Percentiles rank a stretch among this genome's conserved stretches.
These are phyloP conservation scores for Plectosphaerella plurivora DNA, from an alignment of 2,329 filamentous ascomycete genomes.

Conservation along the genomic window DNA sequence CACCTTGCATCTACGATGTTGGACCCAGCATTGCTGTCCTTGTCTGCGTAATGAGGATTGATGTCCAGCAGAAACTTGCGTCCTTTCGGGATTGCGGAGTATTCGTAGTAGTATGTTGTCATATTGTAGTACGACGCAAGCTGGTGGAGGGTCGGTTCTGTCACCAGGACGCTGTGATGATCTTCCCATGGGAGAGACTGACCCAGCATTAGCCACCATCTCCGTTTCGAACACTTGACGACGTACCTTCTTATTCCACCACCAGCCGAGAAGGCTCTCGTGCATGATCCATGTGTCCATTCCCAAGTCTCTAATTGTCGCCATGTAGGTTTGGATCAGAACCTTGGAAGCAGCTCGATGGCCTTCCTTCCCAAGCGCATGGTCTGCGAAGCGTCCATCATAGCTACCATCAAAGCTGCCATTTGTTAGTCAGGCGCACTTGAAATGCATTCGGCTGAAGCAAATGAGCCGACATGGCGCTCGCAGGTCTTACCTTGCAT, in stretches of 20 bases:
- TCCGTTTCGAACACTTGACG: background rate
- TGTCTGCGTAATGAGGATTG: constrained; percentile 35
- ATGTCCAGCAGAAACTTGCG: constrained; percentile 45
- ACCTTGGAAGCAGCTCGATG: constrained; percentile 58
- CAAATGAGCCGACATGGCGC: no score
- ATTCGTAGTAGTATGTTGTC: constrained; percentile 39
- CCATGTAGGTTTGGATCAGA: constrained; percentile 68
- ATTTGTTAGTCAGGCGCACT: background rate
- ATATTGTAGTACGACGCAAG: constrained; percentile 65
- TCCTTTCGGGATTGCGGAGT: constrained; percentile 29
- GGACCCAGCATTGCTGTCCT: constrained; percentile 28
- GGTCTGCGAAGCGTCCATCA: constrained; percentile 32
- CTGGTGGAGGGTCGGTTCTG: constrained; percentile 58
- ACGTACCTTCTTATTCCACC: constrained; percentile 63
- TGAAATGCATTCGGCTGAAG: no score
- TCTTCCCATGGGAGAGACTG: constrained; percentile 73
- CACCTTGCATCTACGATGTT: constrained; percentile 45
- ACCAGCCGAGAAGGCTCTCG: constrained; percentile 81
- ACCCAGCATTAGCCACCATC: background rate
- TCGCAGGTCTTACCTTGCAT: background rate
- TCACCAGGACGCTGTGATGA: constrained; percentile 72
- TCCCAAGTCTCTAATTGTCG: constrained; percentile 59
- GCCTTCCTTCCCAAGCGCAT: constrained; percentile 43
- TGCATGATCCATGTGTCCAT: constrained; percentile 82
- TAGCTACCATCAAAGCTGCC: constrained; percentile 26